A percentile compares a stretch with the other conserved stretches of the same genome.
Evolutionary conservation across 1,284 basidiomycete species (phyloP).

Genomic region (Limonomyces culmigenus): DNA sequence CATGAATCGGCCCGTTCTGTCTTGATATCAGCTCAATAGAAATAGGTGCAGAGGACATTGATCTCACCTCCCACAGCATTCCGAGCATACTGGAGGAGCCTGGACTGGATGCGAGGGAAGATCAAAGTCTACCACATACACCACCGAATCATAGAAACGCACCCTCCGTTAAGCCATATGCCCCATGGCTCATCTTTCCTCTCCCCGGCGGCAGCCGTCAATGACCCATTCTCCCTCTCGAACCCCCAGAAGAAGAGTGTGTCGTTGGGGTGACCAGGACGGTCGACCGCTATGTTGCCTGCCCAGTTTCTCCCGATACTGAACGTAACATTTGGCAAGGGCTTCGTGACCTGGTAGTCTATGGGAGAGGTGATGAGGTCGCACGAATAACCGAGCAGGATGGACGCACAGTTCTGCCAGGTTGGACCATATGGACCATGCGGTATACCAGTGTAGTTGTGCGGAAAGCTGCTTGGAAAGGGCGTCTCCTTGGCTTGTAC

Average conservation of each 20-base stretch:
- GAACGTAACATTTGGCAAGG: conserved; percentile 49
- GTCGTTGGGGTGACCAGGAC: conserved; percentile 51
- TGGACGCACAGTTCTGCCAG: conserved; percentile 16
- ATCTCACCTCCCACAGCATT: conserved; percentile 36
- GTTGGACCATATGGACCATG: conserved; percentile 11
- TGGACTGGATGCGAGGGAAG: conserved; percentile 32
- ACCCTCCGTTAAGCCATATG: conserved; percentile 65
- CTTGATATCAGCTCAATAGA: too few relatives aligned
- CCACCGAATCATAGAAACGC: conserved; percentile 9
- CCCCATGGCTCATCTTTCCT: conserved; percentile 41
- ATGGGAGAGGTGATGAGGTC: not conserved
- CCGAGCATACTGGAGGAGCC: conserved; percentile 55
- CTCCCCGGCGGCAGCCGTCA: conserved; percentile 22
- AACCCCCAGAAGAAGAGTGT: conserved; percentile 61
- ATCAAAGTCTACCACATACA: not conserved
- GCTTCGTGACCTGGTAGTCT: conserved; percentile 11
- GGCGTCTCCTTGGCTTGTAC: too few relatives aligned
- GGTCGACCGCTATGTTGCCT: conserved; percentile 49
- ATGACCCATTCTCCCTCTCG: conserved; percentile 40
- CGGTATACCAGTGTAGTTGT: conserved; percentile 8
- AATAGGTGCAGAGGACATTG: conserved; percentile 1
- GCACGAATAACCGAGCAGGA: not conserved
- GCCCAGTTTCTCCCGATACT: conserved; percentile 38
- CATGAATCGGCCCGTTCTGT: conserved; percentile 54
- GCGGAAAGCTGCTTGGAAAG: conserved; percentile 10